Base-by-base conservation (phyloP, 2,329 filamentous ascomycete species). In the Penicillium sp. region DNA sequence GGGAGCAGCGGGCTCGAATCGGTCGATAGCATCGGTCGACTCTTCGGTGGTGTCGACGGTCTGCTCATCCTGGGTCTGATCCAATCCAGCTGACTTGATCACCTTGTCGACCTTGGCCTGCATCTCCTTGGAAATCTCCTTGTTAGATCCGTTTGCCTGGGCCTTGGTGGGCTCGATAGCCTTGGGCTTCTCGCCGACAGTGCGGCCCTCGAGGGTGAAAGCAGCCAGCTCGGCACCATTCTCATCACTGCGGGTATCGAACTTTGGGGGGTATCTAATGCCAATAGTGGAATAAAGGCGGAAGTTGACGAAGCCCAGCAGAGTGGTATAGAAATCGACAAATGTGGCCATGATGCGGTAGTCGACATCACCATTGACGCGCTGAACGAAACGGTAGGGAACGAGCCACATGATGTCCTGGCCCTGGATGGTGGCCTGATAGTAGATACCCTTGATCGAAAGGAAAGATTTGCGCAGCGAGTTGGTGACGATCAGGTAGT, bases 301-400 rank as follows among this genome's bases (percentile, higher is more conserved):
- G 80, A 91, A 99, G 80, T 99, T 97, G 75, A 97, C 86, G 67
- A 99, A 99, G 54, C 93, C 89, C 17, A 99, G 80, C 12, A 99
- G 82, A 4, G 93, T 97, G 66, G 95, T 96, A 80, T 99, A 99
- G 74, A 99, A 99, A 73, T 99, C 93, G 60, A 99, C 87, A 69
- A 99, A 99, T 4, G 94, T 99, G 53, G 91, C 93, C 94, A 99
- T 99, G 75, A 99, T 99, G 67, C 94, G 84, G 78, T 97, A 99
- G 74, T 99, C 94, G 59, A 99, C 89, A 73, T 99, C 94, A 51
- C 89, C 90, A 33, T 94, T 90, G 12, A 96, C 87, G 62, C 90
- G 83, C 79, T 99, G 94, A 68, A 97, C 96, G 76, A 99, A 99
- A 73, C 91, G 91, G 79, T 99, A 99, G 1, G 94, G 94, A 9